Base-by-base conservation (phyloP, 1,284 basidiomycete genomes). In the Boletus semigastroideus region DNA sequence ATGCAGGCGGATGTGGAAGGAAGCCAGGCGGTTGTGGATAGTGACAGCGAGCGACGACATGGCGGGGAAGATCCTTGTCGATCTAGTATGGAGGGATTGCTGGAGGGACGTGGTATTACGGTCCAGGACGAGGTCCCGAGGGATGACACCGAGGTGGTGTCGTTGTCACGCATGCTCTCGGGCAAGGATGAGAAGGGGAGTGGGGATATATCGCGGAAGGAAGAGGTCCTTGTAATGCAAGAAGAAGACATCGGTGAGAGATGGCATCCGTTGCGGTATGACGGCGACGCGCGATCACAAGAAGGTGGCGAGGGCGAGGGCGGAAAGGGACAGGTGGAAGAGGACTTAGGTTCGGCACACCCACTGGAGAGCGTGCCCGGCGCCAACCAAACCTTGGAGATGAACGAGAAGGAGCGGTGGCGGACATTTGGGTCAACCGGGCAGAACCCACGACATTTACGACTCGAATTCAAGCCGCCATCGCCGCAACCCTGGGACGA, bases 401-500 rank as follows among this genome's bases (percentile, higher is more conserved):
- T 39, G 47, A 47, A 46, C 45, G 62, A 71, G 49, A 67, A 57
- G 47, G 63, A 46, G 9, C 54, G 44, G 3, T 55, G 42, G 49
- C 56, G 47, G 40, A 31, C 49, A 28, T 53, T 55, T 34, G 50
- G 58, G 37, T 55, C 59, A 22, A 17, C 55, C 38, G 53, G 52
- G 37, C 56, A 55, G 40, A 54, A 67, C 30, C 8, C 51, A 16
- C 54, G 58, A 40, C 55, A 58, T 56, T 57, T 75, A 41, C 59
- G 64, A 25, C 61, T 72, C 46, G 66, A 71, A 48, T 60, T 68
- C 33, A 74, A 75, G 49, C 64, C 74, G 20, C 67, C 75, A 20
- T 77, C 80, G 25, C 80, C 82, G 19, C 78, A 78, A 55, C 78
- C 78, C 20, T 87, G 86, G 84, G 85, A 85, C 45, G 67, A 76